phyloP scores from a whole-genome alignment of 352 stramenopile species.

The Phytophthora constricta region DNA sequence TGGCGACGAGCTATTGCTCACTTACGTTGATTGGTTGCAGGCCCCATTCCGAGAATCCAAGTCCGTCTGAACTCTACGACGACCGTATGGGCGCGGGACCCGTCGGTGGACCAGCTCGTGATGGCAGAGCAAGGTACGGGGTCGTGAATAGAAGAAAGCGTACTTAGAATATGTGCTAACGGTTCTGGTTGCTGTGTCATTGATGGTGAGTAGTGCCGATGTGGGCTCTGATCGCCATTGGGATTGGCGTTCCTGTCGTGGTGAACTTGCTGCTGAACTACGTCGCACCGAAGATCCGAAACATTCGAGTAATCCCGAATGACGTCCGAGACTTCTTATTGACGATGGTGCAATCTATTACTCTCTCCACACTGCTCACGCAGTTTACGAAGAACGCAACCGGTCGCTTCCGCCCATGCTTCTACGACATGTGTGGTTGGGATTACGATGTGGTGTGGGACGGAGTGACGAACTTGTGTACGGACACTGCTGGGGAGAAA shows the following conservation, averaged over 20 bases:
- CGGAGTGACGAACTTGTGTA: slow-evolving; percentile 64
- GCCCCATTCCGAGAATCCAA: slow-evolving; percentile 47
- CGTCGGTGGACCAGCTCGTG: slow-evolving; percentile 46
- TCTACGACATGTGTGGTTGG: slow-evolving; percentile 79
- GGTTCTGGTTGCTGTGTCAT: background rate
- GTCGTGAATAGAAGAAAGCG: background rate
- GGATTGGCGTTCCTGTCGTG: slow-evolving; percentile 41
- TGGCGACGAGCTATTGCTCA: background rate
- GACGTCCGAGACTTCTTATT: slow-evolving; percentile 75
- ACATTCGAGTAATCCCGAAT: slow-evolving; percentile 49
- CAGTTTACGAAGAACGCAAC: slow-evolving; percentile 67
- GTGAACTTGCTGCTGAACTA: slow-evolving; percentile 62
- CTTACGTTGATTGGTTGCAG: slow-evolving; percentile 17
- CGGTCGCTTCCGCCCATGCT: slow-evolving; percentile 69
- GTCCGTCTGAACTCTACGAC: slow-evolving; percentile 44
- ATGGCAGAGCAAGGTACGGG: slow-evolving; percentile 44
- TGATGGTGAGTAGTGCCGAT: slow-evolving; percentile 46
- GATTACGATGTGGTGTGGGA: slow-evolving; percentile 61
- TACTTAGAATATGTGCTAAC: background rate
- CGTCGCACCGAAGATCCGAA: slow-evolving; percentile 50
- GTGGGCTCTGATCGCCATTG: slow-evolving; percentile 39
- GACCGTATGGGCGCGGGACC: slow-evolving; percentile 52
- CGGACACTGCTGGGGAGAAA: slow-evolving; percentile 44
- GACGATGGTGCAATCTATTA: slow-evolving; percentile 47
- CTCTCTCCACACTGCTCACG: slow-evolving; percentile 51